A percentile compares a stretch with the other conserved stretches of the same genome.
These are phyloP conservation scores for Chernovozyma aurita DNA, from an alignment of 1,139 yeast genomes.

Conservation along the genomic window DNA sequence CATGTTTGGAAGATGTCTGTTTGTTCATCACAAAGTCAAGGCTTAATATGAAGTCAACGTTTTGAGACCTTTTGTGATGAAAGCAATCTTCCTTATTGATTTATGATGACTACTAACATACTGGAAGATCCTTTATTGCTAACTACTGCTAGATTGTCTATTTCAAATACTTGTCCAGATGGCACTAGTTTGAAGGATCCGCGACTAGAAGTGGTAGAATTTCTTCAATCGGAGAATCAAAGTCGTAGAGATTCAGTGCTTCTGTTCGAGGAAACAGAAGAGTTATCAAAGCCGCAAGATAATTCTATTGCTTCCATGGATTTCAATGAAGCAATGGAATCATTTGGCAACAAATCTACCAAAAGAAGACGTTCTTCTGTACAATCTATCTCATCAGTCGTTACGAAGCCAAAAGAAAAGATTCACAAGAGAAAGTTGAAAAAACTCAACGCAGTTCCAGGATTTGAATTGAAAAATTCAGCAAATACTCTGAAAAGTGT, in stretches of 20 bases:
- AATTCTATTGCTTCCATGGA: no score
- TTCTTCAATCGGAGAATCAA: slow-evolving; percentile 7
- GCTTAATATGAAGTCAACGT: background rate
- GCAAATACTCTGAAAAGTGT: slow-evolving; percentile 9
- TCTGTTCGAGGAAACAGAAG: slow-evolving; percentile 12
- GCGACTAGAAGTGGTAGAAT: slow-evolving; percentile 16
- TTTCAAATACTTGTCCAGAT: slow-evolving; percentile 19
- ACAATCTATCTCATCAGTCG: slow-evolving; percentile 15
- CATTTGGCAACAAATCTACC: slow-evolving; percentile 3
- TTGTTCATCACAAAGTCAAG: slow-evolving; percentile 1
- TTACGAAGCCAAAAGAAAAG: slow-evolving; percentile 14
- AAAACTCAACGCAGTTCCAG: slow-evolving; percentile 30
- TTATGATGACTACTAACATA: background rate
- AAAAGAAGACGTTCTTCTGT: slow-evolving; percentile 45
- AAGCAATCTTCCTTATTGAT: no score
- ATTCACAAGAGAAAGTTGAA: slow-evolving; percentile 30
- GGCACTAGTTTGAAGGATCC: slow-evolving; percentile 11
- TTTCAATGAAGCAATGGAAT: background rate
- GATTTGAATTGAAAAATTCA: slow-evolving; percentile 13
- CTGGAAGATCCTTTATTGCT: slow-evolving; percentile 18
- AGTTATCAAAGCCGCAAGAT: background rate
- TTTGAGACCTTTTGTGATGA: slow-evolving; percentile 6
- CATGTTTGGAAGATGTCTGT: no score
- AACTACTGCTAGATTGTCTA: slow-evolving; percentile 26
- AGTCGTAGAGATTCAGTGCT: slow-evolving; percentile 23